Percentiles rank a stretch among this genome's conserved stretches.
Conservation (phyloP, 2,329 filamentous ascomycete species). For the Diaporthe sp. region DNA sequence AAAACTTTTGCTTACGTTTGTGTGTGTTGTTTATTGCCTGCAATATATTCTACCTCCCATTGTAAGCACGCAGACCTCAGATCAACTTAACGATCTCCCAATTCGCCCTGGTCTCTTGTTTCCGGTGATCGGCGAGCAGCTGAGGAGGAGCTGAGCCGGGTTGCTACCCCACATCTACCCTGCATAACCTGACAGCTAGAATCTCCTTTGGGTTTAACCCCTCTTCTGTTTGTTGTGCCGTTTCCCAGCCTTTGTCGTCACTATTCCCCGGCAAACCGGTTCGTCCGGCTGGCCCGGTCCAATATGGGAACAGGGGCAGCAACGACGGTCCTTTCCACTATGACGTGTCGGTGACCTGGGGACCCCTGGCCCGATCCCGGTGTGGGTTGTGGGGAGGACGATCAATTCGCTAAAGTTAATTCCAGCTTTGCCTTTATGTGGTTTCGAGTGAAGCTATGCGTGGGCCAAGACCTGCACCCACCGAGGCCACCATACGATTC, state of each 20-base stretch:
- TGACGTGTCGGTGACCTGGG: conserved; percentile 5
- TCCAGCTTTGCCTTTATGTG: neutral
- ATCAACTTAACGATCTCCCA: neutral
- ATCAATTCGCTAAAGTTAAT: neutral
- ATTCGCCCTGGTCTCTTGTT: neutral
- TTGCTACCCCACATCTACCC: neutral
- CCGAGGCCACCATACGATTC: conserved; percentile 18
- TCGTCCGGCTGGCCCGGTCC: neutral
- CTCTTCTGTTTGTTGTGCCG: neutral
- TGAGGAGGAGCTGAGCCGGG: neutral
- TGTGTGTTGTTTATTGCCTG: neutral
- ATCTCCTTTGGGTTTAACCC: conserved; percentile 5
- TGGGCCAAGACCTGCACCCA: conserved; percentile 24
- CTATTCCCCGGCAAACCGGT: neutral
- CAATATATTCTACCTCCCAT: neutral
- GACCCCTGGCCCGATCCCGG: neutral
- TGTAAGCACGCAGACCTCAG: too few species aligned
- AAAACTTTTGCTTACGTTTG: neutral
- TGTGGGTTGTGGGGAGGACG: neutral
- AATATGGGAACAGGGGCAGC: neutral
- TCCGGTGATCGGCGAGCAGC: neutral
- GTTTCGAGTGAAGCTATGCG: conserved; percentile 1
- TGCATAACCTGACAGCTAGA: neutral
- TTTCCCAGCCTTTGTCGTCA: conserved; percentile 3
- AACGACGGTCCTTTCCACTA: neutral